Base-by-base conservation (phyloP, 192 early-diverging fungal species). In the Obelidium mucronatum region DNA sequence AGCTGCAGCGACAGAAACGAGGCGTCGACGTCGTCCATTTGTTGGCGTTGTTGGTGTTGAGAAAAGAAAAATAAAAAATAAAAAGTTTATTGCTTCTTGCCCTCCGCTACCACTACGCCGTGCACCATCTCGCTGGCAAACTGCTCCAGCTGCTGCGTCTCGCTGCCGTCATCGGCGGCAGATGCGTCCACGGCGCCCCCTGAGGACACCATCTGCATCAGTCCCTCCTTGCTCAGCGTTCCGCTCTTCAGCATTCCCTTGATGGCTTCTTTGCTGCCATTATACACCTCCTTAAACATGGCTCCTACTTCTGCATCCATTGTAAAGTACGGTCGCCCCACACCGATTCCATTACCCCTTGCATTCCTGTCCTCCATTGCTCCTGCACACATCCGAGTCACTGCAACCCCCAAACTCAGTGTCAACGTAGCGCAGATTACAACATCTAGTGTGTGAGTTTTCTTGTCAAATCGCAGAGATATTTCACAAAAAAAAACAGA, bases 201-300 rank as follows among this genome's bases (percentile, higher is more conserved):
- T 19, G 11, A 48, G 55, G 8, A 22, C 69, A 72, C n/a, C 53
- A 72, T 54, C 36, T 24, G 33, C 54, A 72, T 55, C 54, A 72
- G 30, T 24, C 34, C 33, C 15, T 72, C 69, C 35, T 58, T 54
- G 34, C 54, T 72, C 55, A 72, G 40, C 1, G 30, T 59, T 26
- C 69, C 69, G 22, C n/a, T 72, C 34, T 34, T 72, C 2, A 58
- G 24, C 34, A 72, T 35, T 31, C 24, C 51, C 17, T 40, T 31
- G 19, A 72, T 39, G 6, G 54, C 54, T 5, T 72, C 69, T 51
- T 72, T 72, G 1, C 33, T 58, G 1, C 15, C 22, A 8, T 8
- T 17, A 42, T 72, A 72, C 4, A 58, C 54, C 35, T 72, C 69
- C 35, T 72, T 72, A 35, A 72, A 72, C 28, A 72, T 54, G 8